phyloP scores from a whole-genome alignment of 2,329 filamentous ascomycete species.

The Geoglossum cookeanum region DNA sequence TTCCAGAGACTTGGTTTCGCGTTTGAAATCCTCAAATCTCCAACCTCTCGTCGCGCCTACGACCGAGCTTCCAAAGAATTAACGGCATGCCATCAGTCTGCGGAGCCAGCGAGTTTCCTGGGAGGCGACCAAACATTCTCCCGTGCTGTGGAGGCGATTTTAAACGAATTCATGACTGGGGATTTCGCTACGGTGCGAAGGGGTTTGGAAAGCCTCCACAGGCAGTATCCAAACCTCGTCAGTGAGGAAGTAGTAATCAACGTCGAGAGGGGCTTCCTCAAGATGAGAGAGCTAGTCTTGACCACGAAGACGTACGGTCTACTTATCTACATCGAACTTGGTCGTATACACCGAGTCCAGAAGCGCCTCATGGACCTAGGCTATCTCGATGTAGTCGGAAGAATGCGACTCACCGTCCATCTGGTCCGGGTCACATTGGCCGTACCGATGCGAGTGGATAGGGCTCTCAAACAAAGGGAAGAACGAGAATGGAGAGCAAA shows the following conservation, averaged over 20 bases:
- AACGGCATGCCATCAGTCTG: background rate
- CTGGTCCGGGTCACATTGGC: conserved; percentile 21
- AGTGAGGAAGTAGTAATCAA: conserved; percentile 19
- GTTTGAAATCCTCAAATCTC: conserved; percentile 23
- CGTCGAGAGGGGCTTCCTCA: conserved; percentile 19
- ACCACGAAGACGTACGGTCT: conserved; percentile 22
- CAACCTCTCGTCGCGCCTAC: conserved; percentile 20
- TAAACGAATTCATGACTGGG: conserved; percentile 22
- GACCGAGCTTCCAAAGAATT: conserved; percentile 18
- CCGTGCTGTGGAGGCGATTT: conserved; percentile 19
- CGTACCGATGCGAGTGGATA: conserved; percentile 22
- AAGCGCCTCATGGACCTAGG: conserved; percentile 20
- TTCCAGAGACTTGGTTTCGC: conserved; percentile 23
- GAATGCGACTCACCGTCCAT: conserved; percentile 20
- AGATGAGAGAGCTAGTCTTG: conserved; percentile 20
- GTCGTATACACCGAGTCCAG: conserved; percentile 21
- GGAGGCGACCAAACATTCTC: conserved; percentile 22
- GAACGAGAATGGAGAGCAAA: conserved; percentile 21
- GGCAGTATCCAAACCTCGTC: conserved; percentile 20
- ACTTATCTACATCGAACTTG: conserved; percentile 22
- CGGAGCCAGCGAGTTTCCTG: conserved; percentile 12
- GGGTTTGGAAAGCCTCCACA: conserved; percentile 18
- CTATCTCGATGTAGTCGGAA: conserved; percentile 21
- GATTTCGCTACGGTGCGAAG: conserved; percentile 21
- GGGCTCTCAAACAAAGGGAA: conserved; percentile 19